Conservation (phyloP, 2,329 filamentous ascomycete species). For the Aschersonia sp. region DNA sequence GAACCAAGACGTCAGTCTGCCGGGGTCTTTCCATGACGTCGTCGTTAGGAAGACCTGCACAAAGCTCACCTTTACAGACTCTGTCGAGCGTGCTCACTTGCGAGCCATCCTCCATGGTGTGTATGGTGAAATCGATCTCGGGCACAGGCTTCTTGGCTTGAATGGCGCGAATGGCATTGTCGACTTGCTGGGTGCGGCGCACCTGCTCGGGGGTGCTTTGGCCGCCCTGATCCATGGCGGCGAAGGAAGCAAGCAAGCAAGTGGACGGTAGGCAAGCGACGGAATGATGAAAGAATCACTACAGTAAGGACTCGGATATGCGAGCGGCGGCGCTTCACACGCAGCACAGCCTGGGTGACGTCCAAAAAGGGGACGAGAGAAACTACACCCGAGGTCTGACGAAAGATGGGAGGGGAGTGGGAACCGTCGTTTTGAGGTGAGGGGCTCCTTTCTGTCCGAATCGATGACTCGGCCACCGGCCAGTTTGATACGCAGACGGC, state of each 20-base stretch:
- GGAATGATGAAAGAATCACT: too few species aligned
- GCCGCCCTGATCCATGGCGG: slow-evolving; percentile 33
- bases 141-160: slow-evolving; percentile 89
- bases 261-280: too few species aligned
- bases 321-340: background rate
- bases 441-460: too few species aligned
- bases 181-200: slow-evolving; percentile 49
- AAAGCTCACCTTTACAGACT: slow-evolving; percentile 82
- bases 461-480: too few species aligned
- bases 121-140: slow-evolving; percentile 96
- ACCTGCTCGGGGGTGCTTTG: slow-evolving; percentile 23
- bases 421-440: too few species aligned
- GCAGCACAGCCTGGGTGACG: background rate
- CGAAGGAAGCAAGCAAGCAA: background rate
- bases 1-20: slow-evolving; percentile 5
- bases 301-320: too few species aligned
- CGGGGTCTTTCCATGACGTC: background rate
- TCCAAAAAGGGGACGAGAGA: too few species aligned
- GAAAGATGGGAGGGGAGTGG: too few species aligned
- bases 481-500: too few species aligned
- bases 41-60: background rate
- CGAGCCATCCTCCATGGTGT: slow-evolving; percentile 93
- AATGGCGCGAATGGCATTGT: slow-evolving; percentile 85
- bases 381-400: too few species aligned
- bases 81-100: slow-evolving; percentile 92